Percentiles rank a stretch among this genome's conserved stretches.
Conservation (phyloP, 208 protist species). For the Leishmania martiniquensis region DNA sequence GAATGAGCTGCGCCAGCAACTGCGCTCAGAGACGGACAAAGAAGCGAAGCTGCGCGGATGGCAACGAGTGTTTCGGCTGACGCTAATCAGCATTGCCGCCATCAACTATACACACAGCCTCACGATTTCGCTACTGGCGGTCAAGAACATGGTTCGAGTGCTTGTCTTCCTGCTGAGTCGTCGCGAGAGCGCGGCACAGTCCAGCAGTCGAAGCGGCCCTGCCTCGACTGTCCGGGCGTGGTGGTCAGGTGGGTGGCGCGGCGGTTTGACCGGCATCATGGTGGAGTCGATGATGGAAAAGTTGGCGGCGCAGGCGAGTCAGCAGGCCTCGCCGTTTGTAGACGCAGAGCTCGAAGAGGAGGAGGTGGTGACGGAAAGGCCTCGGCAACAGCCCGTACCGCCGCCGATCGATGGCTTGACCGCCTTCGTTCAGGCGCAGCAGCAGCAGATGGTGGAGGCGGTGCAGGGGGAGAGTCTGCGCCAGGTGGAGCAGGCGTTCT, state of each 20-base stretch:
- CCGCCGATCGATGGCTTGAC: slow-evolving; percentile 25
- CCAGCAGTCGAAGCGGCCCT: slow-evolving; percentile 20
- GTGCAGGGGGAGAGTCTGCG: slow-evolving; percentile 27
- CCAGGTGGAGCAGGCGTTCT: slow-evolving; percentile 47
- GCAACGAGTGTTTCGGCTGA: slow-evolving; percentile 45
- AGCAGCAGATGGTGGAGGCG: slow-evolving; percentile 29
- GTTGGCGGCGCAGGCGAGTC: slow-evolving; percentile 41
- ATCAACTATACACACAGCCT: slow-evolving; percentile 73
- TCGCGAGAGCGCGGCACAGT: slow-evolving; percentile 40
- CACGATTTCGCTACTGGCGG: slow-evolving; percentile 54
- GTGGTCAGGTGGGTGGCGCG: slow-evolving; percentile 60
- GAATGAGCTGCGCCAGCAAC: slow-evolving; percentile 48
- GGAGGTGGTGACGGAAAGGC: slow-evolving; percentile 15
- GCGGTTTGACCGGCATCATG: slow-evolving; percentile 58
- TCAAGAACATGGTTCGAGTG: slow-evolving; percentile 76
- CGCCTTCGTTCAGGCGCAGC: slow-evolving; percentile 34
- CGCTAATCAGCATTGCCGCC: slow-evolving; percentile 57
- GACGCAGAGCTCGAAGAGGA: slow-evolving; percentile 48
- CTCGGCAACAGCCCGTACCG: slow-evolving; percentile 4
- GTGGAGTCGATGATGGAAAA: slow-evolving; percentile 45
- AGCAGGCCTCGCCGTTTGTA: slow-evolving; percentile 56
- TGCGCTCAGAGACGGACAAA: slow-evolving; percentile 43
- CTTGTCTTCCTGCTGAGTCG: slow-evolving; percentile 68
- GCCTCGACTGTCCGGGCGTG: slow-evolving; percentile 56
- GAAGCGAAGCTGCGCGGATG: slow-evolving; percentile 52